Evolutionary conservation across 495 filamentous ascomycete species (phyloP), one percentile per base, ranked within the genome.

Genomic region (Podospora pseudopauciseta): DNA sequence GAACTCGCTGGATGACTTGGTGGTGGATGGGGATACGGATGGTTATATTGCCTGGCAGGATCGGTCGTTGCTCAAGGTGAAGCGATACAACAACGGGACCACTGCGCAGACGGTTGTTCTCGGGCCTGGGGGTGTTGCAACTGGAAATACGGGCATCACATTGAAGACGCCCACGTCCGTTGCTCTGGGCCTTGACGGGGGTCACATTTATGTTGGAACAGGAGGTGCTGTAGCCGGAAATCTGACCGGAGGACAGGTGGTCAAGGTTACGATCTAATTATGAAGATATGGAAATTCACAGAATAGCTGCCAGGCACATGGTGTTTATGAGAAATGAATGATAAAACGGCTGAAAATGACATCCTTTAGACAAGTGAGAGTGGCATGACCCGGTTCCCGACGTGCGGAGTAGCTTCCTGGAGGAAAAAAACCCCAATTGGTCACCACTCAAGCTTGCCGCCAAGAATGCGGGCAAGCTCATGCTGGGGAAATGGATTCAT

Each of bases 21-120:
- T 58, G n/a, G 55, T 58, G n/a, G 55, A 58, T 26, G 23, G 18
- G 55, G 23, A 58, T 5, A 19, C 1, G 55, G 55, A 58, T 58
- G 55, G n/a, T 15, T 58, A 58, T 20, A 58, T 58, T 20, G 55
- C 55, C n/a, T 58, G 55, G 55, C 55, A 58, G n/a, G 55, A 58
- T 18, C 5, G 5, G n/a, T 5, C n/a, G 7, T 58, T 58, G 23
- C n/a, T 58, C 6, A 58, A 26, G 55, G 55, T 58, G n/a, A 20
- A 58, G n/a, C 7, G 55, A 18, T 19, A 58, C 5, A 23, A 11
- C 55, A 26, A 26, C 6, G 55, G 55, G n/a, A 58, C 55, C 3
- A 58, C 55, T 20, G 19, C n/a, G 23, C 55, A 58, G 55, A 26
- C n/a, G 3, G 11, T 58, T 58, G 23, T 58, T 26, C 55, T 58